These are phyloP conservation scores for Mucor lusitanicus DNA, from an alignment of 371 early-diverging fungal genomes.

Conservation along the genomic window DNA sequence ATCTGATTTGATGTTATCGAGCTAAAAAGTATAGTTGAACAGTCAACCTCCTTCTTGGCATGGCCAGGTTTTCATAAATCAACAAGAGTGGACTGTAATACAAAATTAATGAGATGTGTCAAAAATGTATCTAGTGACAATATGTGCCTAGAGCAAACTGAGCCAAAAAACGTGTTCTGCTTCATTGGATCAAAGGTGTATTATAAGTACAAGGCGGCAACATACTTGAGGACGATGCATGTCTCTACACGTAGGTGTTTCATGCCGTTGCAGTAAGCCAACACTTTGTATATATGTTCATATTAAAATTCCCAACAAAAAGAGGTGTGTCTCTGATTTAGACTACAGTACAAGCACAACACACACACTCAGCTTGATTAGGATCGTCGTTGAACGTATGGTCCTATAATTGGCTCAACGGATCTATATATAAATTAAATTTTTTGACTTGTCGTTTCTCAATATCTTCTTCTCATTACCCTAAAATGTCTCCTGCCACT, in stretches of 20 bases:
- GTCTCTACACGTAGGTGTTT: background rate
- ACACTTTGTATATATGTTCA: background rate
- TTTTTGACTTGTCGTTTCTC: background rate
- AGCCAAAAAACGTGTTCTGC: background rate
- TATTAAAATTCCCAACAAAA: background rate
- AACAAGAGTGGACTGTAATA: background rate
- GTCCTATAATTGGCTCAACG: background rate
- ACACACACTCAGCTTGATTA: background rate
- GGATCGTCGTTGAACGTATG: background rate
- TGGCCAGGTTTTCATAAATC: background rate
- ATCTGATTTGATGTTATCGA: background rate
- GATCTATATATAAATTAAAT: background rate
- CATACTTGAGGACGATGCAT: background rate
- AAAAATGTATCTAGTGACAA: background rate
- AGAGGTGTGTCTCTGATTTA: background rate
- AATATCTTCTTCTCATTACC: background rate
- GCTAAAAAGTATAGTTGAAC: background rate
- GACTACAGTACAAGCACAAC: background rate
- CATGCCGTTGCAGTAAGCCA: background rate
- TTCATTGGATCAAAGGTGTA: background rate
- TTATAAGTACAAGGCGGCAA: background rate
- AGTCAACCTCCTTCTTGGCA: background rate
- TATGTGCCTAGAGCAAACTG: background rate
- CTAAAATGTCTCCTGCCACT: slow-evolving; percentile 28
- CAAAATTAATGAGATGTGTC: background rate